phyloP scores from a whole-genome alignment of 129 eudicot species.

The sunflower (Helianthus annuus) region HanXRQr2.0-SUNRISE NC_035441.2:166810603-166811102 shows the following conservation, averaged over 20 bases:
- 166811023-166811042: too few species aligned
- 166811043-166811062: too few species aligned
- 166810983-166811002: too few species aligned
- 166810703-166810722: constrained; percentile 19
- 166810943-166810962: too few species aligned
- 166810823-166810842: constrained; percentile 81
- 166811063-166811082: too few species aligned
- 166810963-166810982: too few species aligned
- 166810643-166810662: constrained; percentile 68
- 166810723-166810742: neutral
- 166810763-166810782: constrained; percentile 77
- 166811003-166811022: too few species aligned
- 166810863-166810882: too few species aligned
- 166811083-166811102: too few species aligned
- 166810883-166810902: too few species aligned
- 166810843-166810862: constrained; percentile 51
- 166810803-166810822: constrained; percentile 66
- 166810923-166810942: too few species aligned
- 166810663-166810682: constrained; percentile 46
- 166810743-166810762: constrained; percentile 14
- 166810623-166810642: constrained; percentile 65
- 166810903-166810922: too few species aligned
- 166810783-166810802: constrained; percentile 59
- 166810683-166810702: constrained; percentile 12
- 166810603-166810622: constrained; percentile 80